Evolutionary conservation across 192 early-diverging fungal species (phyloP).

Genomic region (Coemansia sp.): DNA sequence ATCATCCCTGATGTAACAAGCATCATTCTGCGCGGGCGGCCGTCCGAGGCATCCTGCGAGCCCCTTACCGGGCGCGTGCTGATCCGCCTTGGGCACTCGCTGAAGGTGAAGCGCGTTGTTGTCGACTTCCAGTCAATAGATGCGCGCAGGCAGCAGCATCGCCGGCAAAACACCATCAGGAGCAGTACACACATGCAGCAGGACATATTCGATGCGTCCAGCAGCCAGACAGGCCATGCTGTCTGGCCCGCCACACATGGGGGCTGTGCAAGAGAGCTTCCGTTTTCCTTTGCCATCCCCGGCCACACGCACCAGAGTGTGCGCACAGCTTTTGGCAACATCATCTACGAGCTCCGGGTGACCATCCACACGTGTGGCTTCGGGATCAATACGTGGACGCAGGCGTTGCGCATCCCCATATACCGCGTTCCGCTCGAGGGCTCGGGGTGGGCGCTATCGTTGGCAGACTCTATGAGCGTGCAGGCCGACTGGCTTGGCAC

Average conservation of each 20-base stretch:
- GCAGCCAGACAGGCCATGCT: slow-evolving; percentile 8
- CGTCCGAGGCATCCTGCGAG: slow-evolving; percentile 38
- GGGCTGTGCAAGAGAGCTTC: slow-evolving; percentile 24
- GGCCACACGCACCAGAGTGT: slow-evolving; percentile 38
- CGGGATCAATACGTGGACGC: slow-evolving; percentile 46
- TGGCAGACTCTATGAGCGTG: slow-evolving; percentile 26
- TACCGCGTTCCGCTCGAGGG: slow-evolving; percentile 35
- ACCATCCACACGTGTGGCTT: slow-evolving; percentile 39
- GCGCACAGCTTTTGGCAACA: slow-evolving; percentile 30
- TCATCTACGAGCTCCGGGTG: slow-evolving; percentile 41
- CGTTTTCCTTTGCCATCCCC: slow-evolving; percentile 37
- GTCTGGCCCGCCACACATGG: slow-evolving; percentile 18
- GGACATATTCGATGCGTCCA: slow-evolving; percentile 28
- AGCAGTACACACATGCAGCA: slow-evolving; percentile 9
- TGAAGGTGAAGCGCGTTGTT: slow-evolving; percentile 29
- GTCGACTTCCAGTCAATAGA: slow-evolving; percentile 21
- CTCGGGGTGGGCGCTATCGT: slow-evolving; percentile 10
- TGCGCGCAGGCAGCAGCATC: slow-evolving; percentile 1
- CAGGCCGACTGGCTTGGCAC: slow-evolving; percentile 49
- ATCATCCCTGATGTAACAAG: slow-evolving; percentile 28
- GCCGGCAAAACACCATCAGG: slow-evolving; percentile 3
- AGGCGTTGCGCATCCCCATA: slow-evolving; percentile 35
- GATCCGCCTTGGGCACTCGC: slow-evolving; percentile 29
- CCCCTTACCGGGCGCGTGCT: slow-evolving; percentile 34
- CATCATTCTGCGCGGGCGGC: slow-evolving; percentile 26